Percentiles rank a stretch among this genome's conserved stretches.
These are phyloP conservation scores for Kodamaea sp. DNA, from an alignment of 1,139 yeast species.

Conservation along the genomic window DNA sequence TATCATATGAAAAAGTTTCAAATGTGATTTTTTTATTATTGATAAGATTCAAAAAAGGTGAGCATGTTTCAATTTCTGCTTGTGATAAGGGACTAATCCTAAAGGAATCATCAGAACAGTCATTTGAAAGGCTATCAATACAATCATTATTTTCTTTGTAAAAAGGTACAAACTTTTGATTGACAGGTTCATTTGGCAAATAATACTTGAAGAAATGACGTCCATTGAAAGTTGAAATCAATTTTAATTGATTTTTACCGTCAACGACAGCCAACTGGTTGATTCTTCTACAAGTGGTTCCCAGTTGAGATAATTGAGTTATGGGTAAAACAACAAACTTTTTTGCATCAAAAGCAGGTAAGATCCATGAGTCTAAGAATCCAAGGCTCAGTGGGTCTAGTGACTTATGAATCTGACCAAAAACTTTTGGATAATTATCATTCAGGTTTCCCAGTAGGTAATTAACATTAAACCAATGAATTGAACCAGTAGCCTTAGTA, in stretches of 20 bases:
- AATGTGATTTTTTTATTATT: constrained; percentile 36
- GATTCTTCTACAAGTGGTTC: background rate
- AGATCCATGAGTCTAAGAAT: constrained; percentile 41
- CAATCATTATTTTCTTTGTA: background rate
- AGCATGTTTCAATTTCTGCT: constrained; percentile 64
- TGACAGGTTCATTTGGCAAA: constrained; percentile 30
- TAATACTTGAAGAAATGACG: constrained; percentile 41
- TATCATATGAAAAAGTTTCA: constrained; percentile 25
- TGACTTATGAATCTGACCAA: constrained; percentile 2
- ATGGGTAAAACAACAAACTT: constrained; percentile 31
- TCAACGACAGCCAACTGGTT: constrained; percentile 41
- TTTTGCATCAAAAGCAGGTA: constrained; percentile 33
- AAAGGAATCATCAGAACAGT: background rate
- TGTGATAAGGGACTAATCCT: constrained; percentile 47
- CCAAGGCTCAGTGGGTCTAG: constrained; percentile 9
- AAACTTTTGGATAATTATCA: constrained; percentile 25
- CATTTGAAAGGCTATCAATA: background rate
- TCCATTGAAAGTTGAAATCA: constrained; percentile 46
- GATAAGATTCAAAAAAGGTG: constrained; percentile 50
- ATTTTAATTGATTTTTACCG: constrained; percentile 32
- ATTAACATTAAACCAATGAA: constrained; percentile 58
- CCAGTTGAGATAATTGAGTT: constrained; percentile 2
- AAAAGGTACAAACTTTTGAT: constrained; percentile 5
- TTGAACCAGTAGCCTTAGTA: constrained; percentile 54
- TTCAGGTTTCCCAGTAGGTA: constrained; percentile 34